These are phyloP conservation scores for Chaetomidium leptoderma DNA, from an alignment of 495 filamentous ascomycete species.

Conservation along the genomic window DNA sequence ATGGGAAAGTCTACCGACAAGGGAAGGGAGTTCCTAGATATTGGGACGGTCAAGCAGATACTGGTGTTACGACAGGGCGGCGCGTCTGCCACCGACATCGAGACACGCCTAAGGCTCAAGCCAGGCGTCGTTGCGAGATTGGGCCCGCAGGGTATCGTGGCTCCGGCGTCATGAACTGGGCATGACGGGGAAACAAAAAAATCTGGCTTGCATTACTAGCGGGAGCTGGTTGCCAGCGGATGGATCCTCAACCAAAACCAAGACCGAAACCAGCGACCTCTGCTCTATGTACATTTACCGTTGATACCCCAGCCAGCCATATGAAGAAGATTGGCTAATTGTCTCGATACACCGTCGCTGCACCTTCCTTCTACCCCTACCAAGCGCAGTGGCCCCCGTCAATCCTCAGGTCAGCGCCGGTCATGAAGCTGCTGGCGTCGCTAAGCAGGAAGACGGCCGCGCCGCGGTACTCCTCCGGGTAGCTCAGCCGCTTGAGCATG, in stretches of 20 bases:
- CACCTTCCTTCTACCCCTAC: conserved; percentile 35
- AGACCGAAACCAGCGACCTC: not conserved
- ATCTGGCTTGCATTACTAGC: conserved; percentile 4
- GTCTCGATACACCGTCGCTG: not conserved
- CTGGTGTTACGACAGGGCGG: conserved; percentile 36
- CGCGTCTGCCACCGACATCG: conserved; percentile 30
- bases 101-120: conserved; percentile 36
- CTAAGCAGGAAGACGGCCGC: conserved; percentile 81
- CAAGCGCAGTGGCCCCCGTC: conserved; percentile 80
- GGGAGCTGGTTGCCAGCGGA: conserved; percentile 5
- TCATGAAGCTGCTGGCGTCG: conserved; percentile 86
- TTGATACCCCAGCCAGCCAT: not conserved
- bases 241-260: not conserved
- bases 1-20: conserved; percentile 22
- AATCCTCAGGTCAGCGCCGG: conserved; percentile 71
- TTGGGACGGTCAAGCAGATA: conserved; percentile 35
- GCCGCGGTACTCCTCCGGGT: conserved; percentile 75
- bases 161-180: conserved; percentile 11
- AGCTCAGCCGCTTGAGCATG: conserved; percentile 78
- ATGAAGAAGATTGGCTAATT: not conserved
- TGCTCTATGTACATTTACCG: conserved; percentile 11
- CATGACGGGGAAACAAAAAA: not conserved
- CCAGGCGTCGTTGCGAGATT: conserved; percentile 38
- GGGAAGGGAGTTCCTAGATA: conserved; percentile 40
- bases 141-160: conserved; percentile 33